Conservation (phyloP, 140 eudicot species). For the Flaveria floridana region DNA sequence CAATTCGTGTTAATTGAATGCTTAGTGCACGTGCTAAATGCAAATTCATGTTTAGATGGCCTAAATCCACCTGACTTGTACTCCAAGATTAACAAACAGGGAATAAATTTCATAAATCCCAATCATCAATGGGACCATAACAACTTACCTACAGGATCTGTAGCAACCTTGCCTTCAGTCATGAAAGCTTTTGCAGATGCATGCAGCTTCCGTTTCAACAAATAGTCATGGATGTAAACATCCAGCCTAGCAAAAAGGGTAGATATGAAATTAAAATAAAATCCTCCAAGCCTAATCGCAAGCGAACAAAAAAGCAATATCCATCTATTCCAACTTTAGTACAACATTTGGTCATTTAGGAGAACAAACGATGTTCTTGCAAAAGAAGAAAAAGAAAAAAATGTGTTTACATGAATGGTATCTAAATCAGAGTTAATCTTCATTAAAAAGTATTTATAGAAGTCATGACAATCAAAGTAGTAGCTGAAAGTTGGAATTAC, state of each 20-base stretch:
- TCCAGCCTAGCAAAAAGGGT: conserved; percentile 68
- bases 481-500: conserved; percentile 13
- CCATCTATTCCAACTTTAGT: conserved; percentile 15
- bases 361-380: neutral
- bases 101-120: neutral
- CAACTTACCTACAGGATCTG: conserved; percentile 92
- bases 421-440: neutral
- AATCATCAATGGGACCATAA: conserved; percentile 16
- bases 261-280: conserved; percentile 15
- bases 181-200: conserved; percentile 96
- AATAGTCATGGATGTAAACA: conserved; percentile 95
- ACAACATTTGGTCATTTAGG: conserved; percentile 2
- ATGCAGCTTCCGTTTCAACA: conserved; percentile 83
- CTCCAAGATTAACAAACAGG: conserved; percentile 13
- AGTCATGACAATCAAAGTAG: conserved; percentile 20
- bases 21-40: neutral
- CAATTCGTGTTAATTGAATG: neutral
- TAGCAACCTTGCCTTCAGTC: conserved; percentile 98
- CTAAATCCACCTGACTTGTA: conserved; percentile 12
- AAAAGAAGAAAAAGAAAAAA: neutral
- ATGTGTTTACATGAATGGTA: conserved; percentile 4
- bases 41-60: neutral
- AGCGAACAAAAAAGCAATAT: neutral
- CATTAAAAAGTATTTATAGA: neutral
- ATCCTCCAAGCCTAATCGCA: conserved; percentile 10